Base-by-base conservation (phyloP, 2,329 filamentous ascomycete genomes). In the Beauveria sp. region DNA sequence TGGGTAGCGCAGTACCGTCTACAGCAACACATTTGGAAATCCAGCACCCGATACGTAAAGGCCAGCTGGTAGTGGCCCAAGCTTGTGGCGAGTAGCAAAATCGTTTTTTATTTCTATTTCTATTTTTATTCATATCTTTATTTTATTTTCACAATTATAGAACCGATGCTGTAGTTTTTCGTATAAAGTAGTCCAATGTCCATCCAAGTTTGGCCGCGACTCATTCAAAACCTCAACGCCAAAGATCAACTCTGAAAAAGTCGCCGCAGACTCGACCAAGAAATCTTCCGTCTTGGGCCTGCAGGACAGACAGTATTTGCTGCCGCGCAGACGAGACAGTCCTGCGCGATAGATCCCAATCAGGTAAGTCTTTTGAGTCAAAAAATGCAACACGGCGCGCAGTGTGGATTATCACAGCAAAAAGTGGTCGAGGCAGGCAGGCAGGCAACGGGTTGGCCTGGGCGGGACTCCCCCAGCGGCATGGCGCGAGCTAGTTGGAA, bases 351-450 rank as follows among this genome's bases (percentile, higher is more conserved):
- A 52, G 49, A 51, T 14, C 49, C 58, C 18, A 30, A 53, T 60
- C 26, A 46, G 49, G 58, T 60, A 60, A 60, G 58, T 60, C 49
- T 60, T 38, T 59, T 60, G 58, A 60, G 58, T 59, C 58, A 46
- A 53, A 16, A 38, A 24, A 53, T 60, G 49, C 49, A 38, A 51
- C 57, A n/a, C 49, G n/a, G 50, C 8, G 49, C 26, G 26, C 40
- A 52, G n/a, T 46, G 57, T 60, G 57, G 49, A 60, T 60, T 53
- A 9, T 30, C 47, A 58, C 46, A 40, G 55, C 8, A 14, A 12
- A 38, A 38, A 14, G 20, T 28, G 30, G 57, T 40, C 55, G 42
- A 50, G 43, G 20, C 20, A 12, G 18, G 45, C 26, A 50, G 43
- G 20, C 20, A 58, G 24, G n/a, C 34, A 6, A 28, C 14, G 18